Base-by-base conservation (phyloP, 2,329 filamentous ascomycete genomes). In the Thielaviopsis musarum region DNA sequence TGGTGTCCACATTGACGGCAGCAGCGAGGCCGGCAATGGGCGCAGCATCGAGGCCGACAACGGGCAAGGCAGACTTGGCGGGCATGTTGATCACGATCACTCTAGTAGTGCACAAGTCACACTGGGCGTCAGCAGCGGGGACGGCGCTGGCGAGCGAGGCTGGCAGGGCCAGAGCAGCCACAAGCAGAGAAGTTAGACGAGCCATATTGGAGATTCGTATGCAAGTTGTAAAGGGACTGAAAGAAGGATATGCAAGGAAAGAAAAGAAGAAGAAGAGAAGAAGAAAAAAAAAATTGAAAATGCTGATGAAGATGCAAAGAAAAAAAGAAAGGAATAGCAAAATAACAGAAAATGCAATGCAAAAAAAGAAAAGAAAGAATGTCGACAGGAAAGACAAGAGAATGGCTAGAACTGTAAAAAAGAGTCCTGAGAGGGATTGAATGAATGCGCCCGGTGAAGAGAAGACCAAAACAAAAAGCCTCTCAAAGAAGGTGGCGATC, bases 331-430 rank as follows among this genome's bases (percentile, higher is more conserved):
- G 30, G 22, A 41, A 38, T 17, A 52, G 6, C 5, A 34, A 34
- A 54, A 55, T 53, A 9, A 24, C n/a, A 48, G 54, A 48, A 24
- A 26, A 30, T 26, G 34, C 22, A 38, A 57, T 52, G 30, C 41
- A 48, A 45, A 30, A 55, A n/a, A 45, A 28, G 38, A 22, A 24
- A 34, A 24, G 34, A 45, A 45, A 17, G 38, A 54, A 54, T 53
- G 17, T 24, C 19, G 38, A 53, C 30, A 24, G 24, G 19, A 28
- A 19, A 26, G 24, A 53, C 17, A 48, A 57, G 56, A 21, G 56
- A 57, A 49, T 34, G 56, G 26, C 56, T 57, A 57, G 60, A 59
- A 59, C 57, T 57, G 48, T 59, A 57, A 41, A 54, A n/a, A n/a
- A n/a, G n/a, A 62, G 60, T 52, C 54, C 22, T 49, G 49, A 38